phyloP scores from a whole-genome alignment of 1,139 yeast species.

The Yamadazyma dendronema region DNA sequence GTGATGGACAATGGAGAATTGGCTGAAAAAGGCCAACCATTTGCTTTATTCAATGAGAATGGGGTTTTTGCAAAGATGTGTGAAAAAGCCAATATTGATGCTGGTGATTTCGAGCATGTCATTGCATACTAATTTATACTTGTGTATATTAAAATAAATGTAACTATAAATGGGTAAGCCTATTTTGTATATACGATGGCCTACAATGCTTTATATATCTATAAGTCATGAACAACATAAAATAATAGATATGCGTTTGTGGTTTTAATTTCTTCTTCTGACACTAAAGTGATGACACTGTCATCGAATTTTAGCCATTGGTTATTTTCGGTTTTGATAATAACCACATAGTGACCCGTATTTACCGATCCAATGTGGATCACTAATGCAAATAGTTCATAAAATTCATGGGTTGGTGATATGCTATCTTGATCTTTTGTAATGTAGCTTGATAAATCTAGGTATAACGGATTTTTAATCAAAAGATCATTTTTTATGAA shows the following conservation, averaged over 20 bases:
- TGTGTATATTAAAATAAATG: background rate
- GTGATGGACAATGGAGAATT: slow-evolving; percentile 29
- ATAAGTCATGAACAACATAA: slow-evolving; percentile 42
- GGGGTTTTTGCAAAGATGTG: slow-evolving; percentile 42
- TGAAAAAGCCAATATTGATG: slow-evolving; percentile 30
- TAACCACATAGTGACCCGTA: slow-evolving; percentile 90
- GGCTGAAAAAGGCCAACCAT: slow-evolving; percentile 25
- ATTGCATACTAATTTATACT: slow-evolving; percentile 12
- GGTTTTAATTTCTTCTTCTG: slow-evolving; percentile 61
- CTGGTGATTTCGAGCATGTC: slow-evolving; percentile 22
- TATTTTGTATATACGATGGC: no score
- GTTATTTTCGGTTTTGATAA: slow-evolving; percentile 68
- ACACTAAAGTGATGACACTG: slow-evolving; percentile 69
- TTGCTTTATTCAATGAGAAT: slow-evolving; percentile 19
- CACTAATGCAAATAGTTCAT: slow-evolving; percentile 82
- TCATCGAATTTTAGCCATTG: slow-evolving; percentile 92
- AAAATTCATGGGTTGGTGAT: slow-evolving; percentile 22
- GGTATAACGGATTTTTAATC: slow-evolving; percentile 66
- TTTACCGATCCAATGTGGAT: slow-evolving; percentile 90
- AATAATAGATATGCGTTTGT: slow-evolving; percentile 79
- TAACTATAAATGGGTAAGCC: no score
- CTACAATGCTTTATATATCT: background rate
- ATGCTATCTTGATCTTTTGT: slow-evolving; percentile 24
- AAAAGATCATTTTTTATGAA: slow-evolving; percentile 76
- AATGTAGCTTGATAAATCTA: slow-evolving; percentile 67